These are phyloP conservation scores for Hyparrhenia diplandra DNA, from an alignment of 176 grass and related monocot genomes.

Conservation along the genomic window DNA sequence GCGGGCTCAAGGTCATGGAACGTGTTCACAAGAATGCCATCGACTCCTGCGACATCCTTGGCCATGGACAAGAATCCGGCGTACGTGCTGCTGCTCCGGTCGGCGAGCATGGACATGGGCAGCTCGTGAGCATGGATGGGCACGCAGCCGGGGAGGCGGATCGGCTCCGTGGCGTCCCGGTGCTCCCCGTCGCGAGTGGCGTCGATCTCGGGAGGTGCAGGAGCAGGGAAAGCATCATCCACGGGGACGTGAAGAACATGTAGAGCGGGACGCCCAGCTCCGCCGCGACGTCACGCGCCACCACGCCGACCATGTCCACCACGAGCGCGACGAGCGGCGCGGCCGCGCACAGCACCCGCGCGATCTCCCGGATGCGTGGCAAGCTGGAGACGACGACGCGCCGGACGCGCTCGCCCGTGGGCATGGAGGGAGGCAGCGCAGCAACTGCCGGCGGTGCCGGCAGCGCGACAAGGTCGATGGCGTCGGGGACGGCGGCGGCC, in stretches of 20 bases:
- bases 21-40: conserved; percentile 63
- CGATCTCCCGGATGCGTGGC: not conserved
- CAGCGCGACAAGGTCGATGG: conserved; percentile 42
- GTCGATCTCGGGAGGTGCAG: conserved; percentile 71
- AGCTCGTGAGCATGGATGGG: conserved; percentile 52
- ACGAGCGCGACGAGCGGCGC: conserved; percentile 45
- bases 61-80: conserved; percentile 48
- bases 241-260: conserved; percentile 58
- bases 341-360: not conserved
- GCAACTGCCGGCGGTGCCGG: not conserved
- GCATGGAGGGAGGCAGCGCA: not conserved
- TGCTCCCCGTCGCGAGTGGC: conserved; percentile 32
- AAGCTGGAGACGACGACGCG: not conserved
- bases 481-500: conserved; percentile 18
- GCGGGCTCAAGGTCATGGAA: conserved; percentile 45
- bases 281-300: conserved; percentile 20
- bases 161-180: conserved; percentile 42
- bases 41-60: not conserved
- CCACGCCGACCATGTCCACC: conserved; percentile 40
- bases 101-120: conserved; percentile 10
- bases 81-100: conserved; percentile 39
- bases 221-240: conserved; percentile 49
- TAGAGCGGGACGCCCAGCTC: conserved; percentile 38
- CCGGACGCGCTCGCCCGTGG: not conserved
- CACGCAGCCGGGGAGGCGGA: conserved; percentile 65